Evolutionary conservation across 257 asterid genomes (phyloP), one percentile per base, ranked within the genome.

Genomic region (Linaria vulgaris): DNA sequence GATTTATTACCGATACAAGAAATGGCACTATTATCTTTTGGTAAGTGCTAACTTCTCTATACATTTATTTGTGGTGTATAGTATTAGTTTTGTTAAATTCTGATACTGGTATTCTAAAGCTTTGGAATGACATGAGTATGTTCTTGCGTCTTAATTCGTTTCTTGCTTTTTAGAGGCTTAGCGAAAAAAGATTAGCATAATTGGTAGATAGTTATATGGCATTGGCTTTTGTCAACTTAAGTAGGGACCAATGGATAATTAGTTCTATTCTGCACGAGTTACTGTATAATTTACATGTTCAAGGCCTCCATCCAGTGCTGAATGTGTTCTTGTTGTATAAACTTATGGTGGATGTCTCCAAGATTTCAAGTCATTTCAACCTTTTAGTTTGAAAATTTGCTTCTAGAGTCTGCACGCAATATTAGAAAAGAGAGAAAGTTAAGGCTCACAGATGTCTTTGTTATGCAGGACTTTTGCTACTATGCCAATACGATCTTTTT

Each of bases 21-120:
- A 94, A 72, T 94, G 96, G 97, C 99, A 94, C 76, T 94, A 94
- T 72, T 94, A 94, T 73, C 99, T 94, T 66, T 72, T 94, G 92
- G 99, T 94, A 74, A 79, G 83, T 70, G 67, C 45, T 54, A 11
- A 14, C 43, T 55, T 27, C 1, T 71, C 43, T 19, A 50, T 62
- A 14, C 67, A 25, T 49, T 56, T 13, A 51, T 49, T 23, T 63
- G 43, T n/a, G 24, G 10, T 65, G 66, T 17, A 34, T 62, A 39
- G 61, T 14, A 38, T 13, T 20, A 31, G 7, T 27, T 13, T 30
- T 12, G 21, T 34, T 27, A 17, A 21, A 44, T 45, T 34, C 12
- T 5, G 43, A 55, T 46, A 45, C n/a, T n/a, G n/a, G n/a, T n/a
- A n/a, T n/a, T n/a, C n/a, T n/a, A n/a, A n/a, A n/a, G n/a, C n/a